These are phyloP conservation scores for Cladosporium sp. DNA, from an alignment of 2,329 filamentous ascomycete species.

Conservation along the genomic window DNA sequence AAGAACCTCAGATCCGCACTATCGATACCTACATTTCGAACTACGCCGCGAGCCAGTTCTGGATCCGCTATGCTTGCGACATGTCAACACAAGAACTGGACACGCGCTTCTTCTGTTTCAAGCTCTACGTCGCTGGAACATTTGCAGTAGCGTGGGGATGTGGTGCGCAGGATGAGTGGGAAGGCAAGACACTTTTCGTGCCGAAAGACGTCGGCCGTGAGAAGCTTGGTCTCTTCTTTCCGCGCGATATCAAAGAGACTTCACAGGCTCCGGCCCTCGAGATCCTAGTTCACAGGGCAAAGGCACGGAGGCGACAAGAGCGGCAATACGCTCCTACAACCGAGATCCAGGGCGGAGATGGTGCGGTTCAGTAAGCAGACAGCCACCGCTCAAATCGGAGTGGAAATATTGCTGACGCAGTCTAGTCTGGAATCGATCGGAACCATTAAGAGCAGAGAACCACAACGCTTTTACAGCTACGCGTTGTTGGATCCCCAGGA, in stretches of 20 bases:
- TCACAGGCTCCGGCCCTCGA: constrained; percentile 38
- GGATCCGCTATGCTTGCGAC: constrained; percentile 42
- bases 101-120: constrained; percentile 45
- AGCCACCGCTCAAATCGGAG: neutral
- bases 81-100: constrained; percentile 26
- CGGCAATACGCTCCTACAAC: constrained; percentile 19
- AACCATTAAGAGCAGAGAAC: constrained; percentile 39
- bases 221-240: constrained; percentile 45
- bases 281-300: constrained; percentile 44
- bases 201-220: constrained; percentile 32
- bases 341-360: neutral
- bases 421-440: neutral
- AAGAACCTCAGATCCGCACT: neutral
- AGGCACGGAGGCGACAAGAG: constrained; percentile 41
- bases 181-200: constrained; percentile 46
- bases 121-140: constrained; percentile 44
- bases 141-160: constrained; percentile 47
- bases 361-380: constrained; percentile 23
- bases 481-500: constrained; percentile 51
- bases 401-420: neutral
- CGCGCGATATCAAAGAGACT: constrained; percentile 22
- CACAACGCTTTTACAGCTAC: constrained; percentile 50
- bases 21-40: constrained; percentile 37
- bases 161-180: constrained; percentile 44
- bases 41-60: constrained; percentile 43